A percentile compares a stretch with the other conserved stretches of the same genome.
These are phyloP conservation scores for Tricholoma bakamatsutake DNA, from an alignment of 768 basidiomycete genomes.

Conservation along the genomic window DNA sequence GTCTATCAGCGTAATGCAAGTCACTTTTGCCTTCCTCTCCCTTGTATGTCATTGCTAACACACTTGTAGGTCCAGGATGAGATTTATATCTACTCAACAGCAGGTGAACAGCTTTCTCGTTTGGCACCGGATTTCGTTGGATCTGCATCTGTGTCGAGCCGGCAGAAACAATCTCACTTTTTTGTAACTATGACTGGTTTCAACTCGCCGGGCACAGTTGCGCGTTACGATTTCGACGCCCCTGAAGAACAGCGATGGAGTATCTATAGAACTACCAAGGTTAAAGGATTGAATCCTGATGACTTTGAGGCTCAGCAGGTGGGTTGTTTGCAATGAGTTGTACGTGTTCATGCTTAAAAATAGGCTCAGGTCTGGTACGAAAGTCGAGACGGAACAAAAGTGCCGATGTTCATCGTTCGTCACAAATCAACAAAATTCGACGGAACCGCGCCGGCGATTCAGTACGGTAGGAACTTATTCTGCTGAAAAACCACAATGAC, in stretches of 20 bases:
- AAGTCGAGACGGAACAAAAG: conserved; percentile 71
- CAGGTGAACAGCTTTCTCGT: conserved; percentile 47
- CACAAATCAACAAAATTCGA: conserved; percentile 66
- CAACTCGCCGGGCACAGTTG: conserved; percentile 66
- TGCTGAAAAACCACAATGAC: not conserved
- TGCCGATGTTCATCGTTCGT: conserved; percentile 83
- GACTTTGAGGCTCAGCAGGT: conserved; percentile 71
- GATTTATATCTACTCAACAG: conserved; percentile 60
- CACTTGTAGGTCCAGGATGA: conserved; percentile 67
- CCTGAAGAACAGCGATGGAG: conserved; percentile 46
- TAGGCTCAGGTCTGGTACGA: conserved; percentile 60
- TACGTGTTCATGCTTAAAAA: not conserved
- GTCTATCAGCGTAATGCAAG: conserved; percentile 71
- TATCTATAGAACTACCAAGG: conserved; percentile 49
- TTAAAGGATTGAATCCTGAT: conserved; percentile 55
- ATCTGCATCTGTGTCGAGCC: too few species aligned
- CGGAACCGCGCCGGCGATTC: conserved; percentile 70
- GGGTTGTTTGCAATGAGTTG: conserved; percentile 2
- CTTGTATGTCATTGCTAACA: conserved; percentile 2
- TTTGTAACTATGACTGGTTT: too few species aligned
- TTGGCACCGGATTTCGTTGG: conserved; percentile 68
- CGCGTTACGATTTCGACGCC: conserved; percentile 56
- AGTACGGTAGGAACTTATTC: conserved; percentile 50
- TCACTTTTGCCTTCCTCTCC: conserved; percentile 2
- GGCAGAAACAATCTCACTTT: too few species aligned